Percentiles rank a stretch among this genome's conserved stretches.
Conservation (phyloP, 2,329 filamentous ascomycete species). For the Didymella segeticola region DNA sequence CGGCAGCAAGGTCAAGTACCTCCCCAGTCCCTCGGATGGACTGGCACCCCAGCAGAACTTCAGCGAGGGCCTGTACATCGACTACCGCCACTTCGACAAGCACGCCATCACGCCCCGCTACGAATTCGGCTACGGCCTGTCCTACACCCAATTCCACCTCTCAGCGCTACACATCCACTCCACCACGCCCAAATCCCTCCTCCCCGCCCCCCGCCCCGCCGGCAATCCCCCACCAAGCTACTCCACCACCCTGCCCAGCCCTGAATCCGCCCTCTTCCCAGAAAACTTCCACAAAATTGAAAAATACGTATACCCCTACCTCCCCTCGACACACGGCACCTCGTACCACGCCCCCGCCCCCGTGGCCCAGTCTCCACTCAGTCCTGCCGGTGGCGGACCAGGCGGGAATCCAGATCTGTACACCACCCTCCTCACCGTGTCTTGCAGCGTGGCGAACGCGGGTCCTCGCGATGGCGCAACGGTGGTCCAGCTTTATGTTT, state of each 20-base stretch:
- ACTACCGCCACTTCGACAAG: conserved; percentile 90
- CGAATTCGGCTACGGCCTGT: conserved; percentile 86
- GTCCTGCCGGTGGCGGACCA: conserved; percentile 72
- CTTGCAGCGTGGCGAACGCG: conserved; percentile 65
- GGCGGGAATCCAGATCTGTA: conserved; percentile 73
- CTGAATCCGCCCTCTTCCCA: conserved; percentile 67
- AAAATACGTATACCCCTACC: conserved; percentile 78
- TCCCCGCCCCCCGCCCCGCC: conserved; percentile 44
- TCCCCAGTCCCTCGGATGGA: conserved; percentile 63
- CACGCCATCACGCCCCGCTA: conserved; percentile 75
- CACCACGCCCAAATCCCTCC: conserved; percentile 54
- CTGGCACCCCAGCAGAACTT: conserved; percentile 83
- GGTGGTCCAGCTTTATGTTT: conserved; percentile 66
- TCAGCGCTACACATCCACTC: conserved; percentile 57
- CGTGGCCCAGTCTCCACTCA: conserved; percentile 61
- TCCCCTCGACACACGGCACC: conserved; percentile 60
- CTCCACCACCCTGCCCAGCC: conserved; percentile 61
- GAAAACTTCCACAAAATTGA: conserved; percentile 64
- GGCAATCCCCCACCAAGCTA: conserved; percentile 54
- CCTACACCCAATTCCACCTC: conserved; percentile 77
- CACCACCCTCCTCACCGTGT: conserved; percentile 60
- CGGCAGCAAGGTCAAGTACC: conserved; percentile 71
- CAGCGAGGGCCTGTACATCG: conserved; percentile 81
- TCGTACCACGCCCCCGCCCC: conserved; percentile 59
- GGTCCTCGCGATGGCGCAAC: conserved; percentile 61